Evolutionary conservation across 495 filamentous ascomycete species (phyloP).

Genomic region (Neurospora africana): DNA sequence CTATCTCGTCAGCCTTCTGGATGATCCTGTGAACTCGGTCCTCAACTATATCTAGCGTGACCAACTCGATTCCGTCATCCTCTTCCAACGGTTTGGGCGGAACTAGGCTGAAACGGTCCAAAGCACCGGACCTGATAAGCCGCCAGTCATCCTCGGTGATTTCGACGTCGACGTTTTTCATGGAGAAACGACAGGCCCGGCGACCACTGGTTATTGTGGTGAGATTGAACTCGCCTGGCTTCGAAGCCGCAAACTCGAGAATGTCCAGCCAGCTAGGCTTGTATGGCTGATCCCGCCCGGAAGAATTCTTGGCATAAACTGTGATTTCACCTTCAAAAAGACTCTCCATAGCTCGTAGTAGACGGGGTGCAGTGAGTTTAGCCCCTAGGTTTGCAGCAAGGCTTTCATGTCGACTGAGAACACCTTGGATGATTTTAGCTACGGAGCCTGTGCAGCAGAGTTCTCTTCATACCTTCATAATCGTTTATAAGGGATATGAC

Average conservation of each 20-base stretch:
- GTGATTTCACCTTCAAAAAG: slow-evolving; percentile 72
- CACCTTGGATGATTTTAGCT: slow-evolving; percentile 36
- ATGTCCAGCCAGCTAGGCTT: slow-evolving; percentile 62
- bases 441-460: background rate
- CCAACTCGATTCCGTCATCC: slow-evolving; percentile 77
- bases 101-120: slow-evolving; percentile 73
- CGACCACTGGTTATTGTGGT: slow-evolving; percentile 51
- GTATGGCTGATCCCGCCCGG: slow-evolving; percentile 49
- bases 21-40: slow-evolving; percentile 62
- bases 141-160: slow-evolving; percentile 82
- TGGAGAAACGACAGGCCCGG: slow-evolving; percentile 67
- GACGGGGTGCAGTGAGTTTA: slow-evolving; percentile 67
- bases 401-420: slow-evolving; percentile 74
- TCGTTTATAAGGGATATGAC: slow-evolving; percentile 57
- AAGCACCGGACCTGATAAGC: slow-evolving; percentile 67
- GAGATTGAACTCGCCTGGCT: slow-evolving; percentile 69
- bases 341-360: slow-evolving; percentile 77
- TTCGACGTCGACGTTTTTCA: slow-evolving; percentile 71
- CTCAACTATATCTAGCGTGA: slow-evolving; percentile 73
- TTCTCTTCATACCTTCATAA: slow-evolving; percentile 47
- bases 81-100: slow-evolving; percentile 61
- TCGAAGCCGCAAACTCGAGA: slow-evolving; percentile 70
- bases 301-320: slow-evolving; percentile 38
- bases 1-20: slow-evolving; percentile 68
- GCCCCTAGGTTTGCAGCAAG: slow-evolving; percentile 78